These are phyloP conservation scores for Malania oleifera DNA, from an alignment of 164 flowering plant genomes.

Conservation along the genomic window DNA sequence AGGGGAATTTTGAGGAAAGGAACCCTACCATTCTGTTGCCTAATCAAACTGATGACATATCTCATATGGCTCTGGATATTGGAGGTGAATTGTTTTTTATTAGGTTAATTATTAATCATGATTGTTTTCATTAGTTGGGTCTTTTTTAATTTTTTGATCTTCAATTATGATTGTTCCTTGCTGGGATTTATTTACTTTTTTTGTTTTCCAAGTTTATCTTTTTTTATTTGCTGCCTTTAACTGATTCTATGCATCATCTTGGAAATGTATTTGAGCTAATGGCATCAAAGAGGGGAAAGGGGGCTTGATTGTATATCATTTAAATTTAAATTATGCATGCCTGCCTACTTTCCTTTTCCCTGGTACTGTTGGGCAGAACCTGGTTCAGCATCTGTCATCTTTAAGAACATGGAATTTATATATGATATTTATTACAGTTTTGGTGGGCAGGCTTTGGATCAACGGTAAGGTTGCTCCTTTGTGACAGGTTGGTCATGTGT, in stretches of 20 bases:
- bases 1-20: constrained; percentile 81
- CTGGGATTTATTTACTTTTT: no score
- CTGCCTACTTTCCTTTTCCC: neutral
- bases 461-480: no score
- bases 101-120: neutral
- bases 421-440: no score
- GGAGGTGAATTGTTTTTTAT: constrained; percentile 87
- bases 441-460: no score
- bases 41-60: constrained; percentile 91
- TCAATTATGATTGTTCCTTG: no score
- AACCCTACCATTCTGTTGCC: constrained; percentile 90
- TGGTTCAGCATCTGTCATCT: neutral
- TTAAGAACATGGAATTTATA: no score
- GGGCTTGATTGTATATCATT: no score
- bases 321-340: neutral
- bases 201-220: no score
- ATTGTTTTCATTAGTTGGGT: neutral
- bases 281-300: no score
- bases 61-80: constrained; percentile 87
- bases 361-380: neutral
- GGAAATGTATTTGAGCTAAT: no score
- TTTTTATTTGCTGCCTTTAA: neutral
- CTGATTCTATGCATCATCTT: neutral
- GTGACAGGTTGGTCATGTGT: no score
- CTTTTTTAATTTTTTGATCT: no score